Base-by-base conservation (phyloP, 345 rosid species). In the Raphanus raphanistrum region DNA sequence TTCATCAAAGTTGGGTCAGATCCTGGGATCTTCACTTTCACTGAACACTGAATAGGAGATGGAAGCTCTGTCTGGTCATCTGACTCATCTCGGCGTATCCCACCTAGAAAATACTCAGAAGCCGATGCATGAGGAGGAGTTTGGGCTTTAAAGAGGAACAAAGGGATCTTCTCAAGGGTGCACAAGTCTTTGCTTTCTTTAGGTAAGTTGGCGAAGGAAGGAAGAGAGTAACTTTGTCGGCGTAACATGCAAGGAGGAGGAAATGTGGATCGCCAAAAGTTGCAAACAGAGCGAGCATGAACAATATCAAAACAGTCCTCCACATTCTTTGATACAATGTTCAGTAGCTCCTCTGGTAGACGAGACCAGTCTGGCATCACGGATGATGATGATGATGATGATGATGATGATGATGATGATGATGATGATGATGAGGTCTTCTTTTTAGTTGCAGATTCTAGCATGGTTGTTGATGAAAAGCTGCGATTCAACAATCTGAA, bases 201-300 rank as follows among this genome's bases (percentile, higher is more conserved):
- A n/a, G 57, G 57, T 21, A 50, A 50, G 17, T 50, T 50, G 21
- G 8, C 1, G 2, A 48, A 48, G 52, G 52, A 45, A 45, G 52
- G 52, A 12, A 45, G 52, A 45, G 52, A 45, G 52, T 45, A 12
- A 45, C 52, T 45, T 45, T 0, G 45, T 9, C 45, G 29, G 16
- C 68, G 33, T 68, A 29, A 43, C 0, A 59, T 2, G 27, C 0
- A 17, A 43, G 16, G 5, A 31, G 59, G 48, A 9, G 32, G 43
- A 8, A 75, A 8, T 0, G 15, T 8, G 8, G 73, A 75, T 75
- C 73, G 27, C 73, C 79, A 75, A 3, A 2, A 45, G 28, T 0
- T 17, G 36, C 68, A 75, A 68, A 75, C 61, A 43, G 68, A 75
- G 1, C 73, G 73, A 41, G 33, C 61, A 21, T 75, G 79, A 43